These are phyloP conservation scores for Polygonum aviculare DNA, from an alignment of 148 eudicot genomes.

Conservation along the genomic window DNA sequence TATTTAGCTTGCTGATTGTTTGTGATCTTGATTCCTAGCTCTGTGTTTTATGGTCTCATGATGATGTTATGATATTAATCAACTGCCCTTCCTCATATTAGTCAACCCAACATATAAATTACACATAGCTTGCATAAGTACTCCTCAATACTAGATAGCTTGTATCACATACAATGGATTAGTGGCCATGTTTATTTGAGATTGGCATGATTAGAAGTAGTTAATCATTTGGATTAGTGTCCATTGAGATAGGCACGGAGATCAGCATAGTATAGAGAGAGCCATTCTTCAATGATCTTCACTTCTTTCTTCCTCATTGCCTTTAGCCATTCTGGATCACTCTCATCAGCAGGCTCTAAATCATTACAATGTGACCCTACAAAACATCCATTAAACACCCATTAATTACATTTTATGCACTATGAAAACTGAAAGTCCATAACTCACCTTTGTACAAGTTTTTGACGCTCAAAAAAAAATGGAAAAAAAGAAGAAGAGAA, in stretches of 20 bases:
- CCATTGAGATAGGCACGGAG: neutral
- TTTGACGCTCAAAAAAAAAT: neutral
- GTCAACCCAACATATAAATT: too few relatives aligned
- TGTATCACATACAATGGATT: too few relatives aligned
- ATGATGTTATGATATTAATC: neutral
- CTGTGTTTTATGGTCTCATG: neutral
- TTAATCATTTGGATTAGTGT: neutral
- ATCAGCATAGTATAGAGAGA: neutral
- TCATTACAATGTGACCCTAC: neutral
- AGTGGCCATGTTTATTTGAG: too few relatives aligned
- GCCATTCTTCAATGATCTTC: neutral
- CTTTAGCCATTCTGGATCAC: constrained; percentile 1
- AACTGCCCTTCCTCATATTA: neutral
- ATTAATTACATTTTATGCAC: neutral
- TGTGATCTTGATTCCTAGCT: neutral
- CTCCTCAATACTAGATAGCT: too few relatives aligned
- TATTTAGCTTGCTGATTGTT: neutral
- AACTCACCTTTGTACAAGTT: neutral
- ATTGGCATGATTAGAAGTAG: neutral
- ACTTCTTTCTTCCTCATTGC: neutral
- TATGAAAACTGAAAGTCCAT: neutral
- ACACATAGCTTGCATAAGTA: too few relatives aligned
- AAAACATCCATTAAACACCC: too few relatives aligned
- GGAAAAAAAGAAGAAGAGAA: neutral
- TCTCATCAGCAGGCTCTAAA: neutral